A percentile compares a stretch with the other conserved stretches of the same genome.
phyloP scores from a whole-genome alignment of 164 flowering plant species.

The Buxus sempervirens region DNA sequence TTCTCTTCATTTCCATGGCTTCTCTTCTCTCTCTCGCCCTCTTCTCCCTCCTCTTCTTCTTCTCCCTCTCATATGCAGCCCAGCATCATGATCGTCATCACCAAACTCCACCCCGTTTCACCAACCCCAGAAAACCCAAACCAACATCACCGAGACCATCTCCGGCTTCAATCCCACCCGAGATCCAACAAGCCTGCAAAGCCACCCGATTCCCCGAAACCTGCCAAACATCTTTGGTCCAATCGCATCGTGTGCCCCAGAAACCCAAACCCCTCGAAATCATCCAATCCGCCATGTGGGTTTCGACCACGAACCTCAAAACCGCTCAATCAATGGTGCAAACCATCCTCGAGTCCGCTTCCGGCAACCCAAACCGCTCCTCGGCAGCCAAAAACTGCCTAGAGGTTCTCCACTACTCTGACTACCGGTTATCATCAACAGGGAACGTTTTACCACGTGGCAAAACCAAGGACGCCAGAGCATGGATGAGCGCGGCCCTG shows the following conservation, averaged over 20 bases:
- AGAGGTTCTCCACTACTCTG: slow-evolving; percentile 41
- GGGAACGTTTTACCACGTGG: slow-evolving; percentile 31
- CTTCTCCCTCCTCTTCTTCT: slow-evolving; percentile 28
- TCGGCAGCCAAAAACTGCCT: slow-evolving; percentile 56
- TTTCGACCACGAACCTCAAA: slow-evolving; percentile 44
- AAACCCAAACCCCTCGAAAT: slow-evolving; percentile 39
- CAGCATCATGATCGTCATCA: slow-evolving; percentile 10
- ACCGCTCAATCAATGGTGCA: slow-evolving; percentile 47
- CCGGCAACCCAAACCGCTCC: slow-evolving; percentile 46
- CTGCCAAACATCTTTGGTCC: slow-evolving; percentile 40
- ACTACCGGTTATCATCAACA: slow-evolving; percentile 29
- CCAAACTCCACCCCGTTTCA: neutral
- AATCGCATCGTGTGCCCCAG: slow-evolving; percentile 18
- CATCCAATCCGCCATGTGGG: slow-evolving; percentile 39
- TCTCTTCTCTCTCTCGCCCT: slow-evolving; percentile 26
- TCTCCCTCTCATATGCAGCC: slow-evolving; percentile 28
- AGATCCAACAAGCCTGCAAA: slow-evolving; percentile 54
- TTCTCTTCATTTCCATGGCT: slow-evolving; percentile 31
- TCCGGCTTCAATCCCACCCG: slow-evolving; percentile 7
- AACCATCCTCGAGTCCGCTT: slow-evolving; percentile 41
- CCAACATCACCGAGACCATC: slow-evolving; percentile 1
- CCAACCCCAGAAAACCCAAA: neutral
- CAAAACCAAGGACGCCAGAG: slow-evolving; percentile 55
- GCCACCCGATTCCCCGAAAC: slow-evolving; percentile 55
- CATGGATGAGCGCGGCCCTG: slow-evolving; percentile 73